Conservation (phyloP, 441 rosid genomes). For the Pelargonium citronellum region DNA sequence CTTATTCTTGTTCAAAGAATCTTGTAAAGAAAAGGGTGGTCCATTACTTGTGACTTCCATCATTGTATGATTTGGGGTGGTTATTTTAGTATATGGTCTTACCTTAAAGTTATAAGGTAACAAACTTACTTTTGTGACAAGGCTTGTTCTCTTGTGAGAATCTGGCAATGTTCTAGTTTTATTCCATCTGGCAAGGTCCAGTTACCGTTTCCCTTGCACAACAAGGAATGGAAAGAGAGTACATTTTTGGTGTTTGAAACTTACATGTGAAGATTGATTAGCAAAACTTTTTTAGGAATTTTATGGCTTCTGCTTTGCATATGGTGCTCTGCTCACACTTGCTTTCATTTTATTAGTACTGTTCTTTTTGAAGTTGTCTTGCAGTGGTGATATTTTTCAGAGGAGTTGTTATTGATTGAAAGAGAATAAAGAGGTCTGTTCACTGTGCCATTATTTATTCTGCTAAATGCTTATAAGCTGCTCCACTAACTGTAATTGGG, state of each 20-base stretch:
- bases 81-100: too few relatives aligned
- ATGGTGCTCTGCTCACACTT: conserved; percentile 6
- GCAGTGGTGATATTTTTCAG: not conserved
- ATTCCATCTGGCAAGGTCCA: not conserved
- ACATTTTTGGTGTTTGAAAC: not conserved
- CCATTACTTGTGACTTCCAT: too few relatives aligned
- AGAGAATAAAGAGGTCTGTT: conserved; percentile 4
- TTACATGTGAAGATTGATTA: not conserved
- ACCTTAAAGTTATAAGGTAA: too few relatives aligned
- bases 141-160: not conserved
- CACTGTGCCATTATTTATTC: not conserved
- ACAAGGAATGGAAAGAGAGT: not conserved
- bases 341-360: not conserved
- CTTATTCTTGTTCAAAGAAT: not conserved
- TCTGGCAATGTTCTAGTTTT: not conserved
- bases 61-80: too few relatives aligned
- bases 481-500: not conserved
- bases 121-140: too few relatives aligned
- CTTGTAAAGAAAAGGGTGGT: too few relatives aligned
- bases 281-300: not conserved
- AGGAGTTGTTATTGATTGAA: not conserved
- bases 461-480: not conserved
- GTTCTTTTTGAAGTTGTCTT: not conserved
- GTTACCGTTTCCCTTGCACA: not conserved
- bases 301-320: not conserved